Evolutionary conservation across 306 rosid species (phyloP), one percentile per base, ranked within the genome.

Genomic region (Vigna trinervia): DNA sequence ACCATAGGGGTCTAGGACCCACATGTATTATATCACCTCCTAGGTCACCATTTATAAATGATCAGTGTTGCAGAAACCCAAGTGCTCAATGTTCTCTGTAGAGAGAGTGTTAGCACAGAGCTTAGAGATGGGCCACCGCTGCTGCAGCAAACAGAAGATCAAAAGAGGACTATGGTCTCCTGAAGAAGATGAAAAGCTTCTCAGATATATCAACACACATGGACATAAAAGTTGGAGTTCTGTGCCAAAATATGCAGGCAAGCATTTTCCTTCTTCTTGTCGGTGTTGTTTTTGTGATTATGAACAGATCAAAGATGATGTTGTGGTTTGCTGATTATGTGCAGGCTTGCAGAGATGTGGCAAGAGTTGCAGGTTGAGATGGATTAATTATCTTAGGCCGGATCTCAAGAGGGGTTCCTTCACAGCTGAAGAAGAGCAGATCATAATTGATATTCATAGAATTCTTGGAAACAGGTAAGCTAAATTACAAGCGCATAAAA

Each of bases 161-260:
- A 94, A 91, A 78, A 90, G 92, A 83, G 98, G 98, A 6, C 74
- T 93, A 10, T 93, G 98, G 98, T 91, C 97, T 71, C 97, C 98
- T 46, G 98, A 93, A 80, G 98, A 93, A 88, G 98, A 93, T 83
- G 98, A 90, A 76, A 90, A 86, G 82, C 92, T 94, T 9, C 2
- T 88, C 28, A 79, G 48, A n/a, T 83, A 86, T 63, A 87, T 93
- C 50, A 80, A 85, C 53, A 81, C 77, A 38, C 79, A 80, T 51
- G 90, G 98, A 57, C 92, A 89, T 51, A 91, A 84, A 39, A 88
- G 92, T 32, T 93, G 98, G 98, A 91, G 97, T 64, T 77, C 96
- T 30, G 84, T 93, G 12, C 97, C 98, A 51, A 88, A 87, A 48
- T 75, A 88, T 60, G 97, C 98, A 45, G 97, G 97, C 83, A 80